phyloP scores from a whole-genome alignment of 2,329 filamentous ascomycete species.

The Trichophaea hybrida region DNA sequence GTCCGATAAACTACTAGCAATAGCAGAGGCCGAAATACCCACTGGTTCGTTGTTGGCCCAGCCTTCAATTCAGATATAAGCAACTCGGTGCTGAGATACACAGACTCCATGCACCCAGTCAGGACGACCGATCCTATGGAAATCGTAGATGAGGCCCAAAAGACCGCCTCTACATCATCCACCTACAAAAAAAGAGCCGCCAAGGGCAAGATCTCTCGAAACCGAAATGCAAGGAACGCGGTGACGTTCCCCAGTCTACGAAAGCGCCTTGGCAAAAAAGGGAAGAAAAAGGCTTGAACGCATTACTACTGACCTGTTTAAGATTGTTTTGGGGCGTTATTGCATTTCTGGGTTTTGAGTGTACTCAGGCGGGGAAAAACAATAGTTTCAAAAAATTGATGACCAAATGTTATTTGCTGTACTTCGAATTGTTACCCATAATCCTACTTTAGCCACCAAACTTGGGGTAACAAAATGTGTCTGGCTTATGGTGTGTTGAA shows the following conservation, averaged over 20 bases:
- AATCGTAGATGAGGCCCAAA: background rate
- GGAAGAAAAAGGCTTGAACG: background rate
- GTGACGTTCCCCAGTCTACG: slow-evolving; percentile 13
- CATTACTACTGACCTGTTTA: too few species aligned
- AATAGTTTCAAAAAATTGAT: too few species aligned
- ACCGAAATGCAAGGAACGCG: slow-evolving; percentile 12
- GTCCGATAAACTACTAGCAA: slow-evolving; percentile 27
- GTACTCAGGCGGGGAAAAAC: too few species aligned
- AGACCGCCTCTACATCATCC: background rate
- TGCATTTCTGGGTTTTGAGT: too few species aligned
- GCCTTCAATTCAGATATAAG: background rate
- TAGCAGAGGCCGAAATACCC: slow-evolving; percentile 13
- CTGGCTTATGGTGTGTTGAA: too few species aligned
- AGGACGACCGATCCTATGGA: background rate
- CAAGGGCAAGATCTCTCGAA: slow-evolving; percentile 5
- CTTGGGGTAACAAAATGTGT: too few species aligned
- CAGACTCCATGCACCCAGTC: background rate
- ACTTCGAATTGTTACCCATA: too few species aligned
- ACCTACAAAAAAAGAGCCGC: background rate
- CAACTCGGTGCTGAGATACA: background rate
- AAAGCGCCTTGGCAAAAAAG: background rate
- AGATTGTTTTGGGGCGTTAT: too few species aligned
- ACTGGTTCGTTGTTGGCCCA: background rate
- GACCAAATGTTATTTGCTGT: too few species aligned
- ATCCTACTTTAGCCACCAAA: too few species aligned